Percentiles rank a stretch among this genome's conserved stretches.
phyloP scores from a whole-genome alignment of 129 eudicot species.

The Pseudognaphalium luteoalbum region DNA sequence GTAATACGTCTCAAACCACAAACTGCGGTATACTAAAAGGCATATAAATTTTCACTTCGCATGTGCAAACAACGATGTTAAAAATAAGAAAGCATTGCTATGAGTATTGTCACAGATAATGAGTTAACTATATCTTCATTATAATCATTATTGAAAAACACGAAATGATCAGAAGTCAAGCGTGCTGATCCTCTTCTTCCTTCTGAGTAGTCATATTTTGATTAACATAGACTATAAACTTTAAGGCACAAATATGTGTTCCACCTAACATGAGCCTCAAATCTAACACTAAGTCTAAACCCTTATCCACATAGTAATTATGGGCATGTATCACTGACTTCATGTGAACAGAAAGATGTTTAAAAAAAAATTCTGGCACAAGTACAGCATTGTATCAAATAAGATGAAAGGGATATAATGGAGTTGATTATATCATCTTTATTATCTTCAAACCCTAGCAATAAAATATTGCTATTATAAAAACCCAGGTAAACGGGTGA shows the following conservation, averaged over 20 bases:
- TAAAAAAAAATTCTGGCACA: neutral
- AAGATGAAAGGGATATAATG: neutral
- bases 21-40: neutral
- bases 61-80: slow-evolving; percentile 13
- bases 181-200: neutral
- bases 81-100: slow-evolving; percentile 14
- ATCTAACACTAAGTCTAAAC: neutral
- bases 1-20: neutral
- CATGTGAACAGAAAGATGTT: neutral
- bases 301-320: neutral
- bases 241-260: neutral
- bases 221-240: neutral
- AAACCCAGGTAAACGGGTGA: neutral
- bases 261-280: neutral
- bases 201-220: neutral
- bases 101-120: neutral
- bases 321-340: neutral
- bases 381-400: neutral
- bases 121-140: neutral
- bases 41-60: neutral
- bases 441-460: neutral
- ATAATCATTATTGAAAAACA: neutral
- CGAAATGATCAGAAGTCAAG: neutral
- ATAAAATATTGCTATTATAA: neutral
- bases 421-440: slow-evolving; percentile 4